Base-by-base conservation (phyloP, 306 rosid genomes). In the peach (Prunus persica) region DNA sequence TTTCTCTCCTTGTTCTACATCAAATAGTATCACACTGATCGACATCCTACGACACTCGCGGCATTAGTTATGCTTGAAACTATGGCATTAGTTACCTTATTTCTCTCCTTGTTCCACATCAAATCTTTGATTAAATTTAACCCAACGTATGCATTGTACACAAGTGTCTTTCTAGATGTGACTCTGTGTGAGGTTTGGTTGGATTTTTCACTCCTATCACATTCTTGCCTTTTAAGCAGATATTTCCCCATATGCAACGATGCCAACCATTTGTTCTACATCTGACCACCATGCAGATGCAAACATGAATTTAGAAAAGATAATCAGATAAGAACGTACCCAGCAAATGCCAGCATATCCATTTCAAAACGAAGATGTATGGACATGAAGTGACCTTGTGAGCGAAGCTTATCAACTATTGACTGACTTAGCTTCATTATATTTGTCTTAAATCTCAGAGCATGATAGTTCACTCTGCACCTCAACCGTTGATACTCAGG, bases 271-370 rank as follows among this genome's bases (percentile, higher is more conserved):
- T 60, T 2, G 30, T 16, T 13, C 28, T 8, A 30, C 43, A 62
- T 30, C 67, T 2, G 45, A 62, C 45, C 67, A n/a, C 12, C 67
- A 62, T 15, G 67, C 47, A 69, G 25, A 78, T 45, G 75, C 60
- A 83, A 57, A 55, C 52, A 43, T 27, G 46, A 56, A 60, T 19
- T 81, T 15, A 50, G 25, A 8, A 38, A 77, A 54, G 38, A 49
- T 27, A 82, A 67, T 56, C 27, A 38, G 58, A 76, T 70, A 55
- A 71, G 74, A 56, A 61, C 92, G 65, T 91, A 95, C 98, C 99
- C 99, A 65, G 99, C 99, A 88, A 95, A 95, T 82, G 99, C 86
- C 89, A 92, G 76, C 99, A 95, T 95, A 84, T 95, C 99, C 98
- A 95, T 92, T 89, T 95, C 99, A 81, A 95, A 95, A 74, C 97